Percentiles rank a stretch among this genome's conserved stretches.
Evolutionary conservation across 768 basidiomycete genomes (phyloP).

Genomic region (Leccinum incarnatum): DNA sequence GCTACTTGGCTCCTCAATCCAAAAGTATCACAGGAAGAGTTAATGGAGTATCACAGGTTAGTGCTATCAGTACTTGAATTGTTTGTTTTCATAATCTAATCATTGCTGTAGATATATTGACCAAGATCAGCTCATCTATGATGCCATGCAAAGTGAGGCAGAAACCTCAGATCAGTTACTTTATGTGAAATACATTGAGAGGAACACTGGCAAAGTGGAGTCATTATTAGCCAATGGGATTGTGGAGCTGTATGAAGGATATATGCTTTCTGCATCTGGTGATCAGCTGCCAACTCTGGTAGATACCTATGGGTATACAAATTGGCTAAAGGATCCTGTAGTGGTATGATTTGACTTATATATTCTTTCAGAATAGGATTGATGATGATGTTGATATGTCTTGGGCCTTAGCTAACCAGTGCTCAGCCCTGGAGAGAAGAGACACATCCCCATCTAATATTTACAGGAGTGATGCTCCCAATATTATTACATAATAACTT

Average conservation of each 20-base stretch:
- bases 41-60: constrained; percentile 71
- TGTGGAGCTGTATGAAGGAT: constrained; percentile 19
- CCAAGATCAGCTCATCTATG: constrained; percentile 64
- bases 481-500: too few relatives aligned
- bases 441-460: too few relatives aligned
- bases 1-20: constrained; percentile 61
- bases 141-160: constrained; percentile 51
- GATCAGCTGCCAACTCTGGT: not conserved
- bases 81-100: not conserved
- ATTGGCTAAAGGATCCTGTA: constrained; percentile 21
- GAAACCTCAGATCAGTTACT: constrained; percentile 58
- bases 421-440: too few relatives aligned
- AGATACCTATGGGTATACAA: constrained; percentile 17
- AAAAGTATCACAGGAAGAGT: constrained; percentile 58
- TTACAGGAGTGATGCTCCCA: too few relatives aligned
- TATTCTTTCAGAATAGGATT: too few relatives aligned
- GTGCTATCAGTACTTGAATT: constrained; percentile 36
- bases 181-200: constrained; percentile 52
- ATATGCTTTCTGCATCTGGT: constrained; percentile 16
- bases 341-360: not conserved
- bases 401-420: too few relatives aligned
- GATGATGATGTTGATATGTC: too few relatives aligned
- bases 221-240: constrained; percentile 8
- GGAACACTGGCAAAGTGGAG: constrained; percentile 24
- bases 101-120: constrained; percentile 58